Base-by-base conservation (phyloP, 139 green algal genomes). In the Nannochloris sp. region DNA sequence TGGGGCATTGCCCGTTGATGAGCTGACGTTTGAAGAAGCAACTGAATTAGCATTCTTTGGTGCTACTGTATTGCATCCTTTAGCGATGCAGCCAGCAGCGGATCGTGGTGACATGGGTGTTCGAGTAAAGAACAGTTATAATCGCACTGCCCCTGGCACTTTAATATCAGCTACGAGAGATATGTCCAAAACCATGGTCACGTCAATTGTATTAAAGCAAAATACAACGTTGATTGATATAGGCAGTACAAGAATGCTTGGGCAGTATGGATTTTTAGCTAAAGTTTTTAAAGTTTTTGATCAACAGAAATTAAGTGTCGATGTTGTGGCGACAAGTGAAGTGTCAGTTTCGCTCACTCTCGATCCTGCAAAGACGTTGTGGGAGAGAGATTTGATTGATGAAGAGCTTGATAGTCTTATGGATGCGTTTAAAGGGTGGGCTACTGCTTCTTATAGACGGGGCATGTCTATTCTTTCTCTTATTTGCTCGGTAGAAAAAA, bases 41-140 rank as follows among this genome's bases (percentile, higher is more conserved):
- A 95, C 89, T 1, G 95, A 99, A 84, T 83, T 99, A 46, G 91
- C 95, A 0, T 97, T 95, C 70, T 99, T 97, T 67, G 95, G 95
- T 1, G 95, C 95, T 61, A 89, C 75, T 27, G 94, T 99, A 45
- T 81, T 99, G 70, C 95, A 99, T 75, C 95, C 95, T 7, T 79
- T 89, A 39, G 87, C 90, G 27, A 99, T 98, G 95, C 85, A 92
- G 75, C 94, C 94, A 0, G 89, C 91, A 36, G 75, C 87, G 61
- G 75, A 88, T 33, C 44, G 38, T 19, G 68, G 72, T 38, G 56
- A 74, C 29, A 85, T 97, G 74, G 72, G 67, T 24, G 95, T 99
- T 25, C 82, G 94, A 12, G 95, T 99, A 12, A 97, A 96, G 79
- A 99, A 99, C 78, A 92, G 81, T 30, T 99, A 99, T 81, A 98